Evolutionary conservation across 2,329 filamentous ascomycete species (phyloP).

Genomic region (Penicillium sp.): DNA sequence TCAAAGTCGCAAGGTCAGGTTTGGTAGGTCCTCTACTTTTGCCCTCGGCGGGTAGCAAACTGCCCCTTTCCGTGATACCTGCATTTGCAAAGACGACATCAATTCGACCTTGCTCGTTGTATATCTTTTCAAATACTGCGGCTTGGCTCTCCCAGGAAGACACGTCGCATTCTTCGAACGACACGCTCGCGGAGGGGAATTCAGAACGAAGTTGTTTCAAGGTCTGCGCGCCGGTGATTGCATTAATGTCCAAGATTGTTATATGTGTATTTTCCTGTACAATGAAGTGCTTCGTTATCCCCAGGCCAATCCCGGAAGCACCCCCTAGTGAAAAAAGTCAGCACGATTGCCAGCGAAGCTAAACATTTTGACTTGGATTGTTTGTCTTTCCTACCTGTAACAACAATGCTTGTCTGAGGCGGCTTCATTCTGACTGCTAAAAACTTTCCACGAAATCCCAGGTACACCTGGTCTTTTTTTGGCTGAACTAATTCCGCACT

Average conservation of each 20-base stretch:
- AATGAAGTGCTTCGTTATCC: constrained; percentile 38
- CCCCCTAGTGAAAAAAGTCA: constrained; percentile 31
- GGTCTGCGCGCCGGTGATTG: constrained; percentile 23
- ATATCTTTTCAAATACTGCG: constrained; percentile 38
- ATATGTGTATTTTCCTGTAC: constrained; percentile 34
- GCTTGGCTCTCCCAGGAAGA: constrained; percentile 43
- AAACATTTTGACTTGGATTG: not conserved
- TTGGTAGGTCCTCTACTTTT: constrained; percentile 37
- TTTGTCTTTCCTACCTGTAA: constrained; percentile 29
- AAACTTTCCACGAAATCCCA: not conserved
- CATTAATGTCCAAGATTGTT: constrained; percentile 39
- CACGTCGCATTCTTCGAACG: constrained; percentile 37
- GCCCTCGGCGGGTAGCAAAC: constrained; percentile 37
- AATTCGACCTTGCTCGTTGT: constrained; percentile 39
- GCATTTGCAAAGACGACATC: constrained; percentile 58
- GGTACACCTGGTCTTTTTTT: not conserved
- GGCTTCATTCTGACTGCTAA: not conserved
- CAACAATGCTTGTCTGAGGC: constrained; percentile 31
- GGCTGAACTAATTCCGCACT: not conserved
- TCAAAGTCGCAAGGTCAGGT: constrained; percentile 42
- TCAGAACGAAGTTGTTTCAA: constrained; percentile 28
- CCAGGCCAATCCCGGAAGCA: constrained; percentile 43
- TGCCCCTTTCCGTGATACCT: constrained; percentile 51
- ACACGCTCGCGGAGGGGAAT: constrained; percentile 29
- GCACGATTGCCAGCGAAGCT: too few species aligned